Evolutionary conservation across 1,284 basidiomycete species (phyloP).

Genomic region (Sporisorium reilianum): DNA sequence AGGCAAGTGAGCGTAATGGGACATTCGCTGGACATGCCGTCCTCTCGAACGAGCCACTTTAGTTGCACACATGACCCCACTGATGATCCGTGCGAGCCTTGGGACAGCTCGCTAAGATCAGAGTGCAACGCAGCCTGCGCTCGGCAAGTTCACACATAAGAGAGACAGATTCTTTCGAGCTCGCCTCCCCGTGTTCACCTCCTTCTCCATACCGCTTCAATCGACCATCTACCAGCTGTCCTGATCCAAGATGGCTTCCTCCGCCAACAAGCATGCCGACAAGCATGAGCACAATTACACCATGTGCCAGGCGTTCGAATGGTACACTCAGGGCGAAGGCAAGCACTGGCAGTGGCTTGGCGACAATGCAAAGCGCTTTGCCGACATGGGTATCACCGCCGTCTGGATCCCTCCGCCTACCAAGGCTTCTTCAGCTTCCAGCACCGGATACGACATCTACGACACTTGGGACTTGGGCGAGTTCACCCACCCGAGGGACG

Average conservation of each 20-base stretch:
- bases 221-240: neutral
- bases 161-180: neutral
- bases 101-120: slow-evolving; percentile 3
- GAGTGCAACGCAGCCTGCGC: neutral
- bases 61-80: neutral
- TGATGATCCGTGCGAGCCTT: neutral
- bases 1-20: slow-evolving; percentile 7
- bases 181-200: neutral
- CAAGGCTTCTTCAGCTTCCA: slow-evolving; percentile 69
- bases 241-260: slow-evolving; percentile 46
- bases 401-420: slow-evolving; percentile 74
- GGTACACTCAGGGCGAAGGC: slow-evolving; percentile 72
- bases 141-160: neutral
- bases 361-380: slow-evolving; percentile 77
- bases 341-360: slow-evolving; percentile 85
- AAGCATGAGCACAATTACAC: slow-evolving; percentile 56
- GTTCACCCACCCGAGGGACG: slow-evolving; percentile 81
- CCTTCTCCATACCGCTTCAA: neutral
- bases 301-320: slow-evolving; percentile 59
- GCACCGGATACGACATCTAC: slow-evolving; percentile 71
- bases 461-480: slow-evolving; percentile 78
- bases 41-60: too few relatives aligned
- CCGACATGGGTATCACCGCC: slow-evolving; percentile 84
- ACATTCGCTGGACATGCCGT: neutral
- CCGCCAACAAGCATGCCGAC: slow-evolving; percentile 54